These are phyloP conservation scores for Groenewaldozyma salmanticensis DNA, from an alignment of 805 yeast genomes.

Conservation along the genomic window DNA sequence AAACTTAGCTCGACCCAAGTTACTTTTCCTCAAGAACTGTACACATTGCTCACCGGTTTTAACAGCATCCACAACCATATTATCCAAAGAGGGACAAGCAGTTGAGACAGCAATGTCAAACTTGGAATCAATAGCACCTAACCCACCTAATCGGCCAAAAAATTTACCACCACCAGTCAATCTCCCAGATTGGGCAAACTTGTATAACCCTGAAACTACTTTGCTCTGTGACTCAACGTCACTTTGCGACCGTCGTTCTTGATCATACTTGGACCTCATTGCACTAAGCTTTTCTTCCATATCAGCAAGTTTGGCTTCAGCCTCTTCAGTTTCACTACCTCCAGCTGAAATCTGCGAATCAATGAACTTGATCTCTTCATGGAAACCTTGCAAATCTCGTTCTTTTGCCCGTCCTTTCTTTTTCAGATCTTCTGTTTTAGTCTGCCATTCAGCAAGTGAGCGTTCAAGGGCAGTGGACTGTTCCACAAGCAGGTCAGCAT, in stretches of 20 bases:
- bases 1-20: slow-evolving; percentile 83
- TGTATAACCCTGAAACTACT: slow-evolving; percentile 58
- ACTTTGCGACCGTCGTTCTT: slow-evolving; percentile 51
- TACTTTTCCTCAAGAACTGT: slow-evolving; percentile 70
- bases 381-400: slow-evolving; percentile 35
- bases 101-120: slow-evolving; percentile 93
- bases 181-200: slow-evolving; percentile 70
- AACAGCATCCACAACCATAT: slow-evolving; percentile 80
- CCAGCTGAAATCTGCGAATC: slow-evolving; percentile 50
- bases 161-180: slow-evolving; percentile 66
- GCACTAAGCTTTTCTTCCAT: slow-evolving; percentile 45
- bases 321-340: slow-evolving; percentile 42
- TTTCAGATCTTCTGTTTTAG: slow-evolving; percentile 36
- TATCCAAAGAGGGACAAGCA: slow-evolving; percentile 84
- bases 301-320: slow-evolving; percentile 39
- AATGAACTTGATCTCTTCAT: slow-evolving; percentile 40
- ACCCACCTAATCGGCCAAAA: slow-evolving; percentile 82
- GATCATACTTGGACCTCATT: slow-evolving; percentile 53
- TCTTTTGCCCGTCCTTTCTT: slow-evolving; percentile 43
- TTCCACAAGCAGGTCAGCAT: slow-evolving; percentile 48
- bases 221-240: slow-evolving; percentile 58
- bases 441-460: slow-evolving; percentile 37
- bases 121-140: slow-evolving; percentile 81
- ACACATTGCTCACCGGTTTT: slow-evolving; percentile 69
- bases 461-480: slow-evolving; percentile 35